Base-by-base conservation (phyloP, 1,284 basidiomycete species). In the Bondarzewia mesenterica region DNA sequence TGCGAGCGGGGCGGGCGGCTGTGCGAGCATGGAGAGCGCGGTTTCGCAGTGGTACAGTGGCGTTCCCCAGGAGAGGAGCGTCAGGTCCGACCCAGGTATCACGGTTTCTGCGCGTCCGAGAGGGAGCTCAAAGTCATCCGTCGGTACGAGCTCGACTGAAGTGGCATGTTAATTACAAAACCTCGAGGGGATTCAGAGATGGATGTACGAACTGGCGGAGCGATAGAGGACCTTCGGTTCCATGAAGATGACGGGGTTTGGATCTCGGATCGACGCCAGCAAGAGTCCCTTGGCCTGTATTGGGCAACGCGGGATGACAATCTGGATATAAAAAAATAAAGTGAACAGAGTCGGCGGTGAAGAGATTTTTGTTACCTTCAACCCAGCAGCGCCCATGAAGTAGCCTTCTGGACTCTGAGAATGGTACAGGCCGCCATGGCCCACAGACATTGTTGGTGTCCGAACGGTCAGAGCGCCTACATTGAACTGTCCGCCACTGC, bases 381-480 rank as follows among this genome's bases (percentile, higher is more conserved):
- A 60, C 0, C 93, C 94, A 0, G 90, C 74, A 2, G 90, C 93
- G 42, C 86, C 91, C 71, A 96, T 80, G 66, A 96, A 97, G 68
- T 85, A 97, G 0, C 89, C 93, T 70, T 97, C 93, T 1, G 93
- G 92, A 49, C 88, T 91, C 65, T 97, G 93, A 4, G 89, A 93
- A 61, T 97, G 93, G 63, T 97, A 97, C 51, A 95, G 65, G 12
- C 88, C 94, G 38, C 93, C 93, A 62, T 95, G 93, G 1, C 93
- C 92, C 57, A 95, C 93, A 12, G 89, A 82, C 82, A 92, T 92
- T 15, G 85, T 85, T 1, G 93, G 92, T 12, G 88, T 85, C 7
- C 93, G 82, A 46, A 97, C 80, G 1, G 94, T 97, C 38, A 97
- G 70, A 1, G 81, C 82, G 8, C 94, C 93, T 5, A 85, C 88